Base-by-base conservation (phyloP, 257 asterid species). In the Datura wrightii region DNA sequence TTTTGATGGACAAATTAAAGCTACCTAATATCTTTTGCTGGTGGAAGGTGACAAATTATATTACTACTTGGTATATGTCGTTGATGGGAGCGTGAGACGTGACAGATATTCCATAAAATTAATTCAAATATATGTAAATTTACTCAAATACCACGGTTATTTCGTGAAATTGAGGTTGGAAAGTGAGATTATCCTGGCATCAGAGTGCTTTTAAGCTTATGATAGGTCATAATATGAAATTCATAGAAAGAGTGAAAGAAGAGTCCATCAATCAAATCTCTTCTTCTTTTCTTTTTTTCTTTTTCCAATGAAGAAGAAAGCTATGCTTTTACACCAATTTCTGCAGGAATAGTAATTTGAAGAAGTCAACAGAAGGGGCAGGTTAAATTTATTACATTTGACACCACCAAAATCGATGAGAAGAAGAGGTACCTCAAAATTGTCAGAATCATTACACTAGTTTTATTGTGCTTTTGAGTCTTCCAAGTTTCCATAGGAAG, bases 251-350 rank as follows among this genome's bases (percentile, higher is more conserved):
- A 31, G 7, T 50, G 62, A 50, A 16, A 76, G 31, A 76, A 50
- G 1, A 14, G 82, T 74, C 42, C 31, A 76, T 50, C 82, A 31
- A 76, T 76, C 62, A 76, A 76, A 76, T 76, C 31, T 31, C 3
- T 5, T 14, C 31, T 24, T 24, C 31, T 24, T 11, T 5, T 19
- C 31, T 69, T 8, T 2, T 69, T 69, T 24, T 24, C 31, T 24
- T 70, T 70, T 19, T 16, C 59, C 36, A 48, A 46, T 24, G 60
- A 74, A 44, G 56, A 48, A 46, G 59, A 74, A 19, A 44, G 58
- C n/a, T 11, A 19, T 39, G 6, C 19, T 48, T 24, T 50, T 6
- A 42, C 79, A 1, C 8, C 80, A 50, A 31, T 24, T 76, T 50
- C 62, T 76, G 81, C 46, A 50, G 10, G 52, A 66, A 46, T 24